phyloP scores from a whole-genome alignment of 2,329 filamentous ascomycete species.

The Fusarium scirpi region DNA sequence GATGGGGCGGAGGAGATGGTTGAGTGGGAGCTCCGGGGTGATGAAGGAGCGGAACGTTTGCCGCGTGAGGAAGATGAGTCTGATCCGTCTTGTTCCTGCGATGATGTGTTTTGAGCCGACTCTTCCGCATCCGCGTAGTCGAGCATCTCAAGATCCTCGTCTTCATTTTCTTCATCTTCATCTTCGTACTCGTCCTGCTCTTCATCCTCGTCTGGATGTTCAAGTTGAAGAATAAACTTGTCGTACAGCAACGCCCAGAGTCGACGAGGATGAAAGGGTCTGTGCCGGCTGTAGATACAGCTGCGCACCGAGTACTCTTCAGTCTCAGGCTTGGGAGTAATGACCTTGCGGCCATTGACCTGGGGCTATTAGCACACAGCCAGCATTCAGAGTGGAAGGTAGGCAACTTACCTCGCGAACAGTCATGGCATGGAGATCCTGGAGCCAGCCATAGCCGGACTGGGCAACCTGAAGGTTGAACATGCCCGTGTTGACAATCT shows the following conservation, averaged over 20 bases:
- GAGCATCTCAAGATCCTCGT: conserved; percentile 43
- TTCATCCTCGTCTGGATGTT: conserved; percentile 53
- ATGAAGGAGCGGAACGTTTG: conserved; percentile 38
- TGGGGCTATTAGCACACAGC: conserved; percentile 17
- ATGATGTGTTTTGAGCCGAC: neutral
- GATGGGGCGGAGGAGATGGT: conserved; percentile 44
- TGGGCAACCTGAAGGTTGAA: conserved; percentile 75
- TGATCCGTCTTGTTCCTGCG: neutral
- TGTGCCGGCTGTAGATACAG: conserved; percentile 73
- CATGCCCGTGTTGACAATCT: conserved; percentile 73
- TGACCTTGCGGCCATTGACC: conserved; percentile 62
- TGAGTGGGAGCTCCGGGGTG: conserved; percentile 42
- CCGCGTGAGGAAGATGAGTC: conserved; percentile 28
- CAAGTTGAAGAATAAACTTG: conserved; percentile 64
- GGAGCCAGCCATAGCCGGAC: conserved; percentile 75
- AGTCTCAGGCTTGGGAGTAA: conserved; percentile 77
- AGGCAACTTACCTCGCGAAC: conserved; percentile 62
- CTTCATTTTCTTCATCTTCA: conserved; percentile 46
- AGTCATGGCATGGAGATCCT: conserved; percentile 76
- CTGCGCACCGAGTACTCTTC: conserved; percentile 79
- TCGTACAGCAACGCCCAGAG: conserved; percentile 61
- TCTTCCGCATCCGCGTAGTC: conserved; percentile 29
- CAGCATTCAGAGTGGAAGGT: accelerated
- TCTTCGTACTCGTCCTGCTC: too few relatives aligned
- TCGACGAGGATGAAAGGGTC: conserved; percentile 64